Evolutionary conservation across 495 filamentous ascomycete genomes (phyloP).

Genomic region (Trichoderma virens): DNA sequence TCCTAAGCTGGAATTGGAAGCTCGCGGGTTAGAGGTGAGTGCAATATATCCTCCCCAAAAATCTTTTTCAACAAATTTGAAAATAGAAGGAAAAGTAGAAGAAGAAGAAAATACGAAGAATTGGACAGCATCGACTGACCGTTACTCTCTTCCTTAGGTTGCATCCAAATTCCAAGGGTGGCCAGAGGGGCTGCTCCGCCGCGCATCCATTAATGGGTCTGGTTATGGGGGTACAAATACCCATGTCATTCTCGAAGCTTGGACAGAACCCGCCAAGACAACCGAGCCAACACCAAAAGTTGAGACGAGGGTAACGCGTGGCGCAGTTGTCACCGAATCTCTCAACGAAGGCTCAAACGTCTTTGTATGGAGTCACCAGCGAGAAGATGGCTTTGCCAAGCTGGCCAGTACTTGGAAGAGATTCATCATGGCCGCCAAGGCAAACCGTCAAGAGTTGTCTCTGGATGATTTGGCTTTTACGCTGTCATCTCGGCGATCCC

Average conservation of each 20-base stretch:
- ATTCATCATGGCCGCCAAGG: conserved; percentile 1
- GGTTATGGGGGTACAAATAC: conserved; percentile 42
- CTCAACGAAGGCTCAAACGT: conserved; percentile 25
- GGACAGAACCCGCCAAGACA: neutral
- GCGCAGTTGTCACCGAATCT: conserved; percentile 13
- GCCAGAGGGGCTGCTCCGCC: conserved; percentile 12
- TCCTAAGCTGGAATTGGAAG: conserved; percentile 18
- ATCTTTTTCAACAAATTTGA: conserved; percentile 9
- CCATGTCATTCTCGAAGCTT: conserved; percentile 33
- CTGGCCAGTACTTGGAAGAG: conserved; percentile 3
- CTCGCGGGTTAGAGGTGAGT: conserved; percentile 32
- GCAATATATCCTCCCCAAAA: conserved; percentile 12
- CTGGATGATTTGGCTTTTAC: conserved; percentile 12
- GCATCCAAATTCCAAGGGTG: conserved; percentile 10
- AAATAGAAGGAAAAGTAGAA: too few species aligned
- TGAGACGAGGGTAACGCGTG: neutral
- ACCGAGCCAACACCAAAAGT: neutral
- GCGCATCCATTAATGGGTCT: conserved; percentile 39
- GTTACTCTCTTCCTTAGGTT: conserved; percentile 26
- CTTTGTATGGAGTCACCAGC: conserved; percentile 21
- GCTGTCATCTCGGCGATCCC: conserved; percentile 11
- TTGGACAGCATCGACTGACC: neutral
- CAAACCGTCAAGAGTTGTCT: neutral
- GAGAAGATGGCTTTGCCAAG: conserved; percentile 12
- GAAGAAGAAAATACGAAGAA: conserved; percentile 10